phyloP scores from a whole-genome alignment of 1,284 basidiomycete species.

The Malassezia dermatis region DNA sequence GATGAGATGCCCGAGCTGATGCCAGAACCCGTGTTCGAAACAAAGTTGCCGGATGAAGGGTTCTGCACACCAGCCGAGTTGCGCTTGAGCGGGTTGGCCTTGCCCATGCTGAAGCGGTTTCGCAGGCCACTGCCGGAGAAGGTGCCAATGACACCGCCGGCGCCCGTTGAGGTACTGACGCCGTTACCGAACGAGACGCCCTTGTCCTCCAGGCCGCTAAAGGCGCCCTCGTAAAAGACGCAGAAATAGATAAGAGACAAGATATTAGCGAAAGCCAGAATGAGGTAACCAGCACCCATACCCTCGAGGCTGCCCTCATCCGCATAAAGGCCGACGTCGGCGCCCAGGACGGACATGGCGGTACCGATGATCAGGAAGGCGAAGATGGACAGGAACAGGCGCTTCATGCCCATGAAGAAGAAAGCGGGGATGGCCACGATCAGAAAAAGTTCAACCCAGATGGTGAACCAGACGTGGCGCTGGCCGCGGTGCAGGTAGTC shows the following conservation, averaged over 20 bases:
- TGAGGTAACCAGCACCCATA: slow-evolving; percentile 83
- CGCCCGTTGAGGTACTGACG: slow-evolving; percentile 62
- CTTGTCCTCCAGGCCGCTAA: slow-evolving; percentile 8
- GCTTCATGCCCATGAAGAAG: slow-evolving; percentile 1
- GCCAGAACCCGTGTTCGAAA: not conserved
- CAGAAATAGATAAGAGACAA: slow-evolving; percentile 81
- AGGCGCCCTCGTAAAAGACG: slow-evolving; percentile 34
- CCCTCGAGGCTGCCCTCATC: slow-evolving; percentile 50
- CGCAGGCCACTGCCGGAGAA: slow-evolving; percentile 19
- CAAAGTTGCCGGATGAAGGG: not conserved
- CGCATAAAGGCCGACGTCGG: slow-evolving; percentile 52
- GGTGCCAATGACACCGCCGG: slow-evolving; percentile 19
- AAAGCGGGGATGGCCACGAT: not conserved
- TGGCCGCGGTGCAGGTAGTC: slow-evolving; percentile 54
- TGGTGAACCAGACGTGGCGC: slow-evolving; percentile 71
- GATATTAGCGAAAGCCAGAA: slow-evolving; percentile 72
- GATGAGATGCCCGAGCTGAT: not conserved
- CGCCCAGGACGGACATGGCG: slow-evolving; percentile 66
- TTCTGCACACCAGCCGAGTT: not conserved
- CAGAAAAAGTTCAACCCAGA: slow-evolving; percentile 44
- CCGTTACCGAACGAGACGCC: slow-evolving; percentile 52
- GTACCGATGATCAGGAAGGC: slow-evolving; percentile 69
- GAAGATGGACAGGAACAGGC: slow-evolving; percentile 1
- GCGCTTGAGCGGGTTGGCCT: not conserved
- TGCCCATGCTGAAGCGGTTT: slow-evolving; percentile 15